phyloP scores from a whole-genome alignment of 257 asterid species.

The Paraleonurus japonicus region DNA sequence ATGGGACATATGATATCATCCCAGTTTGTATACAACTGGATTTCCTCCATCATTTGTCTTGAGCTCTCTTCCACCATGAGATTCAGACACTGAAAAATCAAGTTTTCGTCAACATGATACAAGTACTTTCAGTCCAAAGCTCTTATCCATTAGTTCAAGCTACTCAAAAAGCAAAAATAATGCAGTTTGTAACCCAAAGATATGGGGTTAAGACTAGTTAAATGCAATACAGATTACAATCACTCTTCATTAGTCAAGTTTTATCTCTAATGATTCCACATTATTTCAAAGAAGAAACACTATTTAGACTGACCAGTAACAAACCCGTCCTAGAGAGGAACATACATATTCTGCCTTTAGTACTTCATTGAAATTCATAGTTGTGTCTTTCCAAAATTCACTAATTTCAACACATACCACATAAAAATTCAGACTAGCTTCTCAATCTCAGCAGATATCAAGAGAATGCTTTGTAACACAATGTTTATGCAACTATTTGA shows the following conservation, averaged over 20 bases:
- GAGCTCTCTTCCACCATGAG: constrained; percentile 35
- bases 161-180: background rate
- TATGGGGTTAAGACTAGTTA: background rate
- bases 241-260: background rate
- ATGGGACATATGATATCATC: constrained; percentile 76
- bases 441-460: constrained; percentile 4
- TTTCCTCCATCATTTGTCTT: constrained; percentile 45
- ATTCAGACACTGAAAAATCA: constrained; percentile 31
- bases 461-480: background rate
- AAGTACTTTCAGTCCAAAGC: background rate
- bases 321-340: background rate
- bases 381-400: background rate
- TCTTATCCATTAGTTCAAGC: constrained; percentile 8
- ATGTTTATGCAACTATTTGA: background rate
- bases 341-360: background rate
- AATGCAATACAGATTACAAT: background rate
- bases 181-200: background rate
- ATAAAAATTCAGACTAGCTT: constrained; percentile 1
- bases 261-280: constrained; percentile 8
- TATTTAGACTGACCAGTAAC: background rate
- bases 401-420: background rate
- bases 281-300: background rate
- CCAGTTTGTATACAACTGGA: constrained; percentile 64
- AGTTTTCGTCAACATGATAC: constrained; percentile 27
- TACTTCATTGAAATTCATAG: background rate